These are phyloP conservation scores for Globisporangium parvum DNA, from an alignment of 352 stramenopile genomes.

Conservation along the genomic window DNA sequence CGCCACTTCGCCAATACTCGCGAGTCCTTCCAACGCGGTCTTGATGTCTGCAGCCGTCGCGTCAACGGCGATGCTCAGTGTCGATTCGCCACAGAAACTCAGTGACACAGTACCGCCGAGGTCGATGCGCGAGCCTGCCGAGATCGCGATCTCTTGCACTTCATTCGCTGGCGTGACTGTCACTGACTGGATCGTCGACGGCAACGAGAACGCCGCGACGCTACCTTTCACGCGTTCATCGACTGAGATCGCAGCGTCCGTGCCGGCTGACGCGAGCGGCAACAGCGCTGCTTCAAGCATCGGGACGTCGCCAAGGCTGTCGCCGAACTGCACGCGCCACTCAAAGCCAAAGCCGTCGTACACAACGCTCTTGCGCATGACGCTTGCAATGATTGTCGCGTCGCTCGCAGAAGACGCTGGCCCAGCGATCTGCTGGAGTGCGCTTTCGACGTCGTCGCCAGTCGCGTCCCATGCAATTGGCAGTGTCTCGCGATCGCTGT, in stretches of 20 bases:
- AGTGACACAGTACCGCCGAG: conserved; percentile 46
- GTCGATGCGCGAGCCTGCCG: conserved; percentile 49
- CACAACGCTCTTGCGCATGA: conserved; percentile 38
- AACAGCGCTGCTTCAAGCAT: conserved; percentile 17
- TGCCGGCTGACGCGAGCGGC: conserved; percentile 8
- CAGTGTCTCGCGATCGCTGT: conserved; percentile 11
- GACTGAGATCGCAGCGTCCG: conserved; percentile 25
- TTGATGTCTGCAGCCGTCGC: conserved; percentile 39
- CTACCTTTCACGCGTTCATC: conserved; percentile 37
- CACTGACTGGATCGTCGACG: conserved; percentile 18
- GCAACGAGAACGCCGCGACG: conserved; percentile 18
- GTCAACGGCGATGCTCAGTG: conserved; percentile 32
- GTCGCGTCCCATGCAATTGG: conserved; percentile 36
- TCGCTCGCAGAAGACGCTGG: not conserved
- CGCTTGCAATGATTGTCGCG: conserved; percentile 13
- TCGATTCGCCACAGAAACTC: conserved; percentile 61
- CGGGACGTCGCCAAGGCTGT: conserved; percentile 43
- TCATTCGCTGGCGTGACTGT: conserved; percentile 27
- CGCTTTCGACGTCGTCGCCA: conserved; percentile 21
- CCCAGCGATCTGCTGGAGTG: conserved; percentile 2
- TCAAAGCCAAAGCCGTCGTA: conserved; percentile 56
- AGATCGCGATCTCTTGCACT: conserved; percentile 73
- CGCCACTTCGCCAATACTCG: conserved; percentile 40
- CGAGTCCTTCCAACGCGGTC: conserved; percentile 55
- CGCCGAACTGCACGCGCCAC: conserved; percentile 62